Base-by-base conservation (phyloP, 2,329 filamentous ascomycete genomes). In the Cladobotryum protrusum region DNA sequence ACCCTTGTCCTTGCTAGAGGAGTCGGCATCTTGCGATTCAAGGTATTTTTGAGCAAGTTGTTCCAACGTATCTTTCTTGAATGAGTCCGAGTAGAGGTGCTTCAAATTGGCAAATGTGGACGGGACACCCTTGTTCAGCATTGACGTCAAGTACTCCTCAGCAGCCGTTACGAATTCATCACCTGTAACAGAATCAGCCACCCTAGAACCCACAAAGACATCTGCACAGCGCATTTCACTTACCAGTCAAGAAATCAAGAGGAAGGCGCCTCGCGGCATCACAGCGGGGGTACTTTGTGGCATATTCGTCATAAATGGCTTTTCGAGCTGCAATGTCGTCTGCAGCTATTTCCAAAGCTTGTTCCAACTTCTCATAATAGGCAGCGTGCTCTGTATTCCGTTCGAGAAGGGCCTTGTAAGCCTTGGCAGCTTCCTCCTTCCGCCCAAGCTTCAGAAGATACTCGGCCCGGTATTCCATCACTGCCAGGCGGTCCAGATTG, bases 101-200 rank as follows among this genome's bases (percentile, higher is more conserved):
- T 99, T 99, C 53, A 99, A 78, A 68, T 97, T 99, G 34, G 90
- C 90, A 69, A 99, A 99, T 3, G 92, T 91, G 2, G 93, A 99
- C 1, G 93, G 92, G 4, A 97, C 87, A 11, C 92, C 93, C 70
- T 92, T 95, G 67, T 87, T 83, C 50, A 99, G 77, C 86, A 95
- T 95, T 29, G 85, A 77, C 45, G 84, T 79, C 53, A 99, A 68
- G 65, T 99, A 99, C 18, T 73, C 70, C 64, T 90, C 85, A 7
- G 87, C 91, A 19, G 88, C 85, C 59, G 82, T 71, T 62, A 79
- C 80, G 72, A 99, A 99, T 4, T 85, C 83, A 40, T 95, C 84
- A 4, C 89, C 86, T 84, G 60, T 40, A 43, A 40, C 2, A n/a
- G 14, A 37, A 50, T 67, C 39, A 68, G 57, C 44, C 24, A 19